phyloP scores from a whole-genome alignment of 2,329 filamentous ascomycete species.

The Fusarium luffae region DNA sequence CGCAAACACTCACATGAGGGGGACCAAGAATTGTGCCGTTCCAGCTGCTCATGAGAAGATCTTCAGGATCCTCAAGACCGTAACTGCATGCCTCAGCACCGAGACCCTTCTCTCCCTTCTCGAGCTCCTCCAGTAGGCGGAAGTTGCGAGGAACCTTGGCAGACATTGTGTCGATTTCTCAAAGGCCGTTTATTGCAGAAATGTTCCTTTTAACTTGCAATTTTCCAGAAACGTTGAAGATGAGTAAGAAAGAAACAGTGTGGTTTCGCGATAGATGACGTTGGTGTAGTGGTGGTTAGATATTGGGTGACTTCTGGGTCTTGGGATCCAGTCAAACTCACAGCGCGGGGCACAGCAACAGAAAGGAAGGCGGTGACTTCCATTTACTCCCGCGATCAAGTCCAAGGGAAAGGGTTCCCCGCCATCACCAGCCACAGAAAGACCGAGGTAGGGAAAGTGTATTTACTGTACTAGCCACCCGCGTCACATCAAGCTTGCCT shows the following conservation, averaged over 20 bases:
- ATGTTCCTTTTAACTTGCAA: background rate
- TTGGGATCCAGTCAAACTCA: constrained; percentile 20
- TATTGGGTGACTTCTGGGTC: constrained; percentile 25
- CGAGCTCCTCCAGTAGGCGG: constrained; percentile 93
- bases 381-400: constrained; percentile 8
- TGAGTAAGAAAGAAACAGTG: constrained; percentile 11
- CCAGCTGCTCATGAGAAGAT: constrained; percentile 98
- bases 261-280: constrained; percentile 27
- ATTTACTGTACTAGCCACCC: constrained; percentile 19
- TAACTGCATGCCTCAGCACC: constrained; percentile 98
- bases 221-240: background rate
- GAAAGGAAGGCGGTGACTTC: constrained; percentile 31
- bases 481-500: constrained; percentile 20
- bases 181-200: background rate
- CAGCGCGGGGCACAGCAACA: constrained; percentile 33
- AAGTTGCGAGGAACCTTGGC: constrained; percentile 91
- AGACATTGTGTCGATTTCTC: constrained; percentile 44
- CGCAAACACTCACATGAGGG: constrained; percentile 78
- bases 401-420: constrained; percentile 17
- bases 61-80: constrained; percentile 91
- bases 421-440: constrained; percentile 24
- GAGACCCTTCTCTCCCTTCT: constrained; percentile 98
- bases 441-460: background rate
- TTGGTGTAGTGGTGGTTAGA: constrained; percentile 34
- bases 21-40: constrained; percentile 97